Base-by-base conservation (phyloP, 352 stramenopile genomes). In the Phytopythium vexans region DNA sequence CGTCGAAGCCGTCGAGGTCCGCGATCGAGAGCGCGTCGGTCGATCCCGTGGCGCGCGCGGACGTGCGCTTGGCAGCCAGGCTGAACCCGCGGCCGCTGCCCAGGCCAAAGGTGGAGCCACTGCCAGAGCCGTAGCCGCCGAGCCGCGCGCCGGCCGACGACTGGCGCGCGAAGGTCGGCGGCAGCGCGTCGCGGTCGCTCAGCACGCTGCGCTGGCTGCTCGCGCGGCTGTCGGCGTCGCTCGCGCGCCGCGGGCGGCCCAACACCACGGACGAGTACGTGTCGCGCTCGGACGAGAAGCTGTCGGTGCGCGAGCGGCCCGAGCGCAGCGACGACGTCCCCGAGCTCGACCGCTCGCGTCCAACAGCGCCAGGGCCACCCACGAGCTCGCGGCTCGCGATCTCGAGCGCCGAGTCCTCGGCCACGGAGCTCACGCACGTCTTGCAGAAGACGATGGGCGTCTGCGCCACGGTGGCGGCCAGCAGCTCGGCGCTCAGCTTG, bases 401-500 rank as follows among this genome's bases (percentile, higher is more conserved):
- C 31, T 86, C 77, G 7, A 70, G 46, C 43, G 79, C 65, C 47
- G 67, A 88, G 41, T 86, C 74, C 27, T 84, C 68, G 21, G 64
- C 69, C 3, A 81, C 74, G 52, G 59, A 66, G 4, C 67, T 58
- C 8, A 90, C 64, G 55, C 80, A 90, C 39, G 71, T 74, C 47
- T 82, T 85, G 63, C 80, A 90, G 41, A 90, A 86, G 41, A 76
- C 63, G 54, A 86, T 83, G 11, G 60, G 42, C 15, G 71, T 74
- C 45, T 82, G 66, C 1, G 59, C 72, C 39, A 81, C 46, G 45
- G 67, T 71, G 36, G 70, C 49, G 54, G 66, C 70, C 32, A 84
- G 49, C 7, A 67, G 66, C 16, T 77, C 55, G 44, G 66, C 72
- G 49, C 70, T 76, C 50, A 85, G 61, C 53, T 75, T 79, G 41